A percentile compares a stretch with the other conserved stretches of the same genome.
phyloP scores from a whole-genome alignment of 2,329 filamentous ascomycete species.

The Anthostomella pinea region DNA sequence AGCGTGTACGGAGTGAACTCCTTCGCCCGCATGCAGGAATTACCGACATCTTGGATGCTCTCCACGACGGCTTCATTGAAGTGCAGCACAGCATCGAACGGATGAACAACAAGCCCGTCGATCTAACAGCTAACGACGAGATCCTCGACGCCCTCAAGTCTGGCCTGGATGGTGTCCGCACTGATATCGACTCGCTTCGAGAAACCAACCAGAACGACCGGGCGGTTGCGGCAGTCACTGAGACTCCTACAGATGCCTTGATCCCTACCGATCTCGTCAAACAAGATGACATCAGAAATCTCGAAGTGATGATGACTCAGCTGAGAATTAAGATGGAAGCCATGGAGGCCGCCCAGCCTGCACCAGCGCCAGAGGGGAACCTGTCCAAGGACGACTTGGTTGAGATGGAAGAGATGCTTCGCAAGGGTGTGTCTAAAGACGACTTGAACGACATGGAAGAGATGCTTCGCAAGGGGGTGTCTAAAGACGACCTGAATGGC shows the following conservation, averaged over 20 bases:
- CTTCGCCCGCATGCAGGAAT: conserved; percentile 67
- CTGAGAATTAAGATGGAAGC: conserved; percentile 81
- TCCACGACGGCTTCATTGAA: conserved; percentile 82
- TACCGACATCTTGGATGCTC: conserved; percentile 81
- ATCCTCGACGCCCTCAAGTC: conserved; percentile 83
- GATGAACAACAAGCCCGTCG: conserved; percentile 73
- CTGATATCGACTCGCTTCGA: conserved; percentile 77
- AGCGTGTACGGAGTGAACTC: conserved; percentile 72
- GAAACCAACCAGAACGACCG: conserved; percentile 38
- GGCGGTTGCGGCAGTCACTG: conserved; percentile 43
- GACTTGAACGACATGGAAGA: conserved; percentile 51
- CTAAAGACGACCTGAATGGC: conserved; percentile 36
- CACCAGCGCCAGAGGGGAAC: conserved; percentile 36
- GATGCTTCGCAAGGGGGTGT: conserved; percentile 45
- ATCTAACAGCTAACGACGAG: conserved; percentile 83
- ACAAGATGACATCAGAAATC: conserved; percentile 75
- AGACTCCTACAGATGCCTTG: conserved; percentile 48
- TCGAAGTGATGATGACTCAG: conserved; percentile 80
- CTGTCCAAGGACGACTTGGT: conserved; percentile 46
- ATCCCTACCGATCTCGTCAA: conserved; percentile 53
- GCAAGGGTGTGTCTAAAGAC: conserved; percentile 42
- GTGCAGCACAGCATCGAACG: conserved; percentile 75
- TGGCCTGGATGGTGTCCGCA: conserved; percentile 72
- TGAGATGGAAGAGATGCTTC: conserved; percentile 50
- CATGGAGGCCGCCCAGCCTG: conserved; percentile 56